These are phyloP conservation scores for Skeletonema grethae DNA, from an alignment of 108 stramenopile species.

Conservation along the genomic window DNA sequence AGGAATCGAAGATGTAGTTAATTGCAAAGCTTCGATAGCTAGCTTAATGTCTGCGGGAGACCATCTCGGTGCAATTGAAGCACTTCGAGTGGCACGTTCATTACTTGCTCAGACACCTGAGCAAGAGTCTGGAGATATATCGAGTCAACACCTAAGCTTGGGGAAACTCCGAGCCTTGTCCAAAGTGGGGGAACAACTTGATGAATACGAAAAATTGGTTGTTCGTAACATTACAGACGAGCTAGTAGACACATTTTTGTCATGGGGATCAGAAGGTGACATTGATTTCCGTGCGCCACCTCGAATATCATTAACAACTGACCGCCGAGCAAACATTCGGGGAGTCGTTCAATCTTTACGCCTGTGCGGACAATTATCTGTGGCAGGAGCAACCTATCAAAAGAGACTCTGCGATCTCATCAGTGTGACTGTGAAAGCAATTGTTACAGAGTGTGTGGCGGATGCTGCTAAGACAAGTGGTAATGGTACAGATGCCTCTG, in stretches of 20 bases:
- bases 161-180: conserved; percentile 60
- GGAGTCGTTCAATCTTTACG: conserved; percentile 64
- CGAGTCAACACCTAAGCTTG: conserved; percentile 45
- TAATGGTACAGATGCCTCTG: conserved; percentile 12
- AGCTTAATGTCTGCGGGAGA: conserved; percentile 72
- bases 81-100: conserved; percentile 68
- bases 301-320: conserved; percentile 33
- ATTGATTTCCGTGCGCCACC: conserved; percentile 43
- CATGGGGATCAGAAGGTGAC: conserved; percentile 57
- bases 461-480: conserved; percentile 41
- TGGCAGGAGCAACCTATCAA: conserved; percentile 55
- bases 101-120: conserved; percentile 46
- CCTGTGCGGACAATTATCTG: conserved; percentile 44
- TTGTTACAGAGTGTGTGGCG: conserved; percentile 85
- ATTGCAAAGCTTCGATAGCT: conserved; percentile 68
- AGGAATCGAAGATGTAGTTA: conserved; percentile 66
- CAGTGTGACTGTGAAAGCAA: conserved; percentile 86
- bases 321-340: conserved; percentile 35
- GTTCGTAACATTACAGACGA: conserved; percentile 76
- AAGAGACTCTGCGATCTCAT: conserved; percentile 72
- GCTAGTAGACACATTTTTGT: conserved; percentile 81
- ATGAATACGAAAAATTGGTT: conserved; percentile 83
- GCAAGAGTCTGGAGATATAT: not conserved
- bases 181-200: conserved; percentile 68
- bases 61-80: conserved; percentile 75